Conservation (phyloP, 2,329 filamentous ascomycete genomes). For the Cladosporium colombiae region DNA sequence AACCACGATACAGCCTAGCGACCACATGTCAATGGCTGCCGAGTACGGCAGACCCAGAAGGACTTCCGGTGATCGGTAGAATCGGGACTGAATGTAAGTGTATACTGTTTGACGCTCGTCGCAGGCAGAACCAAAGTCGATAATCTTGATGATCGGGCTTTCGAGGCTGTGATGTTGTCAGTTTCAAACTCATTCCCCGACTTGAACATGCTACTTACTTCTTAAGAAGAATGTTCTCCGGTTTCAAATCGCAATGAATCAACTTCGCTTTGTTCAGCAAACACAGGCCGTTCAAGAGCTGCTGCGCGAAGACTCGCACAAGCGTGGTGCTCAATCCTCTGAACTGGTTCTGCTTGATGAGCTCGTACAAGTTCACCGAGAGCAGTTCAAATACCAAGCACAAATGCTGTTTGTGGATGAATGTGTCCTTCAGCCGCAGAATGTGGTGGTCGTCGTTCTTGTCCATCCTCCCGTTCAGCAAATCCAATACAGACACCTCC, state of each 20-base stretch:
- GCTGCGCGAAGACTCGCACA: slow-evolving; percentile 95
- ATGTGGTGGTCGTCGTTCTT: slow-evolving; percentile 99
- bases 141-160: slow-evolving; percentile 99
- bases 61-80: slow-evolving; percentile 96
- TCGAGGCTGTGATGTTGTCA: slow-evolving; percentile 62
- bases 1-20: slow-evolving; percentile 94
- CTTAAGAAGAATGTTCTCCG: slow-evolving; percentile 95
- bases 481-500: slow-evolving; percentile 95
- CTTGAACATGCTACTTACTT: slow-evolving; percentile 58
- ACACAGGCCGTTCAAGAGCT: slow-evolving; percentile 87
- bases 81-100: slow-evolving; percentile 97
- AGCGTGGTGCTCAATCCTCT: slow-evolving; percentile 93
- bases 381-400: slow-evolving; percentile 95
- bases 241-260: slow-evolving; percentile 97
- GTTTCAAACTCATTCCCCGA: neutral
- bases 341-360: slow-evolving; percentile 99
- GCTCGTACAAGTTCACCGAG: slow-evolving; percentile 95
- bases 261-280: slow-evolving; percentile 93
- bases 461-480: slow-evolving; percentile 97
- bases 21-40: slow-evolving; percentile 99
- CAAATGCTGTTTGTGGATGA: slow-evolving; percentile 95
- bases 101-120: slow-evolving; percentile 98
- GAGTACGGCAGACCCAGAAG: slow-evolving; percentile 94
- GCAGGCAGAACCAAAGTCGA: slow-evolving; percentile 97
- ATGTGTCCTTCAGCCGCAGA: slow-evolving; percentile 91